Evolutionary conservation across 2,329 filamentous ascomycete species (phyloP).

Genomic region (Paraphoma sp.): DNA sequence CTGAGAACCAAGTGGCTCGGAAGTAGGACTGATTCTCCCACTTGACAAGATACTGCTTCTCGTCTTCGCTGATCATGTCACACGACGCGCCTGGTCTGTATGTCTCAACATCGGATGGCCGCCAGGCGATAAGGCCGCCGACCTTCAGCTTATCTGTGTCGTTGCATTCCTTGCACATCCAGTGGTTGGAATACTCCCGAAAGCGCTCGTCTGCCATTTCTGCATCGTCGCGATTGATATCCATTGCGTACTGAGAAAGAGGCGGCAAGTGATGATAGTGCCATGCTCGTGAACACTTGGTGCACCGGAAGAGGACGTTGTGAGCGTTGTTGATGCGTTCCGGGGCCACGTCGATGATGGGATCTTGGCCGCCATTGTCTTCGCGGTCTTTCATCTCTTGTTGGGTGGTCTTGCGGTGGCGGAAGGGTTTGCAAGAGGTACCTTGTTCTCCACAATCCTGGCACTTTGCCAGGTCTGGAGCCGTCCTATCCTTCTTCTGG

Average conservation of each 20-base stretch:
- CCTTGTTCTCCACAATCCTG: constrained; percentile 72
- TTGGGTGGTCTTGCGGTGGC: constrained; percentile 72
- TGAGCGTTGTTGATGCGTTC: constrained; percentile 75
- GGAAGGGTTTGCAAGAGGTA: constrained; percentile 75
- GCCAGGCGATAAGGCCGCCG: constrained; percentile 85
- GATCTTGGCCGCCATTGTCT: constrained; percentile 80
- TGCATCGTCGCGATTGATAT: constrained; percentile 52
- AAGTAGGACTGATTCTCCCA: constrained; percentile 84
- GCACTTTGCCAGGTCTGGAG: constrained; percentile 76
- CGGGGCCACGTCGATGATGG: constrained; percentile 68
- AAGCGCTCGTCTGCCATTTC: constrained; percentile 68
- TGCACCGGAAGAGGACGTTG: constrained; percentile 84
- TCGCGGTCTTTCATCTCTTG: constrained; percentile 85
- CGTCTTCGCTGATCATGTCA: constrained; percentile 69
- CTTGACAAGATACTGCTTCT: constrained; percentile 92
- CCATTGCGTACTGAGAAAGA: constrained; percentile 51
- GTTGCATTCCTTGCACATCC: constrained; percentile 81
- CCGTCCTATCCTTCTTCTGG: constrained; percentile 70
- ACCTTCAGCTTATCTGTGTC: constrained; percentile 69
- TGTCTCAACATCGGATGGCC: constrained; percentile 67
- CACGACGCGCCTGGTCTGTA: constrained; percentile 62
- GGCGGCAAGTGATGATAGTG: constrained; percentile 83
- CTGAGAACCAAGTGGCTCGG: constrained; percentile 85
- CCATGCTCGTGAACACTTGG: constrained; percentile 75
- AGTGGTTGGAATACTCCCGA: constrained; percentile 74